Evolutionary conservation across 1,139 yeast genomes (phyloP), one percentile per base, ranked within the genome.

Genomic region (Geotrichum bryndzae): DNA sequence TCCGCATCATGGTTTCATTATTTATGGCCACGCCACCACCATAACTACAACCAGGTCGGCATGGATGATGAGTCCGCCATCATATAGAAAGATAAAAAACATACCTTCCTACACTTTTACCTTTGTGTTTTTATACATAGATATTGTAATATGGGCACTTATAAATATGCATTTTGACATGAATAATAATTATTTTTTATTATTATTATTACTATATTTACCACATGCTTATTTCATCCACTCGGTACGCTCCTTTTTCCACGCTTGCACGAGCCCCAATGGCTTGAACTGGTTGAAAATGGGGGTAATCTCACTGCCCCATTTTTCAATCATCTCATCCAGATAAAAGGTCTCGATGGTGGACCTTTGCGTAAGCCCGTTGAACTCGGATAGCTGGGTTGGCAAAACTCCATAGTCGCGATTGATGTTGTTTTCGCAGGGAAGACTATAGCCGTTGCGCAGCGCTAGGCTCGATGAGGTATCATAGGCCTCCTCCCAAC

Each of bases 311-410:
- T 38, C 5, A 2, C 53, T 25, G 2, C 63, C 63, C 63, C 63
- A 66, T 25, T 33, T 53, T 13, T 60, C 55, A 29, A 56, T 31
- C 58, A 66, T 59, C 7, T 61, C 63, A 4, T 55, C 61, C 1
- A 63, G 62, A 35, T 64, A 63, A 1, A 65, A 25, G 7, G 58
- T 29, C 54, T 41, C 10, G 31, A 18, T 55, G 33, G 53, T 35
- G 18, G 4, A 31, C 18, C 25, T 35, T 25, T 25, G 27, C 27
- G 27, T 3, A 1, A 25, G 4, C 27, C 27, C 27, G 27, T 3
- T 25, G 27, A 25, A 18, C 18, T 18, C 18, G 18, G 18, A 18
- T 18, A 18, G 18, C 18, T 18, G 18, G 18, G 18, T 18, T 18
- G 18, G 18, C 18, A 18, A 18, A 18, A 18, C 18, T 18, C 18